These are phyloP conservation scores for Murraya paniculata DNA, from an alignment of 345 rosid genomes.

Conservation along the genomic window DNA sequence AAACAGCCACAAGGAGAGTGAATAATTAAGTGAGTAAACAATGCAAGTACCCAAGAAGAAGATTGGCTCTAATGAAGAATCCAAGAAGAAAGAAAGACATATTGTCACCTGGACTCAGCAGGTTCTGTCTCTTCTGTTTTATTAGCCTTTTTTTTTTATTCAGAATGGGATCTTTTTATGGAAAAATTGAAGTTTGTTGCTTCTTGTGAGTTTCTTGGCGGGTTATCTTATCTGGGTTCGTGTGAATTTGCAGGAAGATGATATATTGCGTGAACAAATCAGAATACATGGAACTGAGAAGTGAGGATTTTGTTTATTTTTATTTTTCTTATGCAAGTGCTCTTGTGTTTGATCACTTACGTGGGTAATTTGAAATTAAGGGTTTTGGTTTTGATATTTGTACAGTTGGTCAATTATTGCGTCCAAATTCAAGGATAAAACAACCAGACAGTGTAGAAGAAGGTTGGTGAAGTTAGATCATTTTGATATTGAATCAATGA, in stretches of 20 bases:
- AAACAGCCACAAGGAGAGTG: conserved; percentile 20
- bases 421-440: conserved; percentile 85
- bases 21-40: conserved; percentile 7
- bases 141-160: too few relatives aligned
- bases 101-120: conserved; percentile 75
- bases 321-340: background rate
- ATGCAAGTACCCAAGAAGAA: conserved; percentile 62
- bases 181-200: background rate
- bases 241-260: conserved; percentile 74
- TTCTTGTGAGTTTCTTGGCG: background rate
- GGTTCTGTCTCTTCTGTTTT: conserved; percentile 32
- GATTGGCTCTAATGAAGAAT: conserved; percentile 48
- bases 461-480: conserved; percentile 47
- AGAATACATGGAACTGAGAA: conserved; percentile 81
- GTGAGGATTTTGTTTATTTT: conserved; percentile 33
- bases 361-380: conserved; percentile 4
- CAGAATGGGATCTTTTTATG: background rate
- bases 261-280: conserved; percentile 81
- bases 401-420: conserved; percentile 92
- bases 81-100: conserved; percentile 90
- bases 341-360: background rate
- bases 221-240: conserved; percentile 20
- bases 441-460: conserved; percentile 96
- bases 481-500: background rate
- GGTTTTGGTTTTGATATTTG: conserved; percentile 17